phyloP scores from a whole-genome alignment of 2,329 filamentous ascomycete species.

The Verticillium longisporum region DNA sequence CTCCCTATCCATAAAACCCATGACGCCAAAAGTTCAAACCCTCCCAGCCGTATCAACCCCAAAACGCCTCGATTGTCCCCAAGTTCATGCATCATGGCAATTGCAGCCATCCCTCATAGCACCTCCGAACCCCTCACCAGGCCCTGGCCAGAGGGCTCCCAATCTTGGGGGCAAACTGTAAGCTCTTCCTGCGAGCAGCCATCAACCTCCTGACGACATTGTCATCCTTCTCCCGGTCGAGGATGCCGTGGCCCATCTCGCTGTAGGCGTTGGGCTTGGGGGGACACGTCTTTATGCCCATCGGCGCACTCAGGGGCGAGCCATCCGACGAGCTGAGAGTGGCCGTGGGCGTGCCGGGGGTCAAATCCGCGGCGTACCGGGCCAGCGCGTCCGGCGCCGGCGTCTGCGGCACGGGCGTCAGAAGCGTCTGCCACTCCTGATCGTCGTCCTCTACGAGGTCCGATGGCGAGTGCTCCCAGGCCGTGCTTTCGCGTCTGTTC shows the following conservation, averaged over 20 bases:
- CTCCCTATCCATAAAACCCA: background rate
- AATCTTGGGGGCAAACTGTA: slow-evolving; percentile 70
- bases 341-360: slow-evolving; percentile 35
- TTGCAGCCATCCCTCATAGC: background rate
- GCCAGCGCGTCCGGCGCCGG: slow-evolving; percentile 49
- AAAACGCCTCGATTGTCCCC: background rate
- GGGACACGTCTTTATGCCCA: slow-evolving; percentile 48
- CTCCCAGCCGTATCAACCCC: background rate
- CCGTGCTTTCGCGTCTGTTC: slow-evolving; percentile 45
- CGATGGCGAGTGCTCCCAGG: slow-evolving; percentile 50
- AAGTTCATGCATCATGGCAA: background rate
- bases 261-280: slow-evolving; percentile 35
- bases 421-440: slow-evolving; percentile 34
- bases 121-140: slow-evolving; percentile 27
- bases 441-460: slow-evolving; percentile 30
- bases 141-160: slow-evolving; percentile 62
- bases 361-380: slow-evolving; percentile 42
- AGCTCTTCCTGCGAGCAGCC: slow-evolving; percentile 67
- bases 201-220: slow-evolving; percentile 56
- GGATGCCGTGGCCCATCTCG: slow-evolving; percentile 35
- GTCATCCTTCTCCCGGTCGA: slow-evolving; percentile 46
- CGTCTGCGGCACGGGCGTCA: slow-evolving; percentile 53
- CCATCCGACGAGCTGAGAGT: slow-evolving; percentile 23
- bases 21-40: background rate
- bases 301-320: slow-evolving; percentile 24